Percentiles rank a stretch among this genome's conserved stretches.
Evolutionary conservation across 768 basidiomycete species (phyloP).

Genomic region (Kwoniella shandongensis): DNA sequence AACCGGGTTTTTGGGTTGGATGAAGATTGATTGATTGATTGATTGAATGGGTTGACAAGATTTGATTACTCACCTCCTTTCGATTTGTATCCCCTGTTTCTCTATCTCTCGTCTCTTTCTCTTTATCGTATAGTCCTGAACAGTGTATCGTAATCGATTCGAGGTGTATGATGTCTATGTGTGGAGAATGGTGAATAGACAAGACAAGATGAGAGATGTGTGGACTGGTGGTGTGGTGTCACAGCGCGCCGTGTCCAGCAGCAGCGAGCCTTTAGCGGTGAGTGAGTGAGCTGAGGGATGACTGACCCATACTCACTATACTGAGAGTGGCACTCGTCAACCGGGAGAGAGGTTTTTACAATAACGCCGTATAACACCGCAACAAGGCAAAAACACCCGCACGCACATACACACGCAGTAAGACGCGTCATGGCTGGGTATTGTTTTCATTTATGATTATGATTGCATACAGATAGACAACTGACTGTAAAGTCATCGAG

Average conservation of each 20-base stretch:
- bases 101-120: too few relatives aligned
- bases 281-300: not conserved
- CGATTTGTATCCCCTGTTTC: too few relatives aligned
- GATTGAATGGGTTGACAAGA: too few relatives aligned
- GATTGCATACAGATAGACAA: too few relatives aligned
- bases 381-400: not conserved
- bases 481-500: too few relatives aligned
- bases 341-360: not conserved
- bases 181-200: not conserved
- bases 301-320: not conserved
- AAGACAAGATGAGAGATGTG: slow-evolving; percentile 5
- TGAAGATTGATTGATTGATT: too few relatives aligned
- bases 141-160: not conserved
- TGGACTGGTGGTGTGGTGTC: not conserved
- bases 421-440: not conserved
- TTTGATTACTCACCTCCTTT: too few relatives aligned
- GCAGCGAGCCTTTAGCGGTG: too few relatives aligned
- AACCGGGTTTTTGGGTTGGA: too few relatives aligned
- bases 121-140: too few relatives aligned
- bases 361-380: slow-evolving; percentile 26
- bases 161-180: not conserved
- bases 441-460: too few relatives aligned
- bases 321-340: slow-evolving; percentile 9
- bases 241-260: not conserved
- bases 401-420: not conserved